These are phyloP conservation scores for Penicillium malachiteum DNA, from an alignment of 495 filamentous ascomycete genomes.

Conservation along the genomic window DNA sequence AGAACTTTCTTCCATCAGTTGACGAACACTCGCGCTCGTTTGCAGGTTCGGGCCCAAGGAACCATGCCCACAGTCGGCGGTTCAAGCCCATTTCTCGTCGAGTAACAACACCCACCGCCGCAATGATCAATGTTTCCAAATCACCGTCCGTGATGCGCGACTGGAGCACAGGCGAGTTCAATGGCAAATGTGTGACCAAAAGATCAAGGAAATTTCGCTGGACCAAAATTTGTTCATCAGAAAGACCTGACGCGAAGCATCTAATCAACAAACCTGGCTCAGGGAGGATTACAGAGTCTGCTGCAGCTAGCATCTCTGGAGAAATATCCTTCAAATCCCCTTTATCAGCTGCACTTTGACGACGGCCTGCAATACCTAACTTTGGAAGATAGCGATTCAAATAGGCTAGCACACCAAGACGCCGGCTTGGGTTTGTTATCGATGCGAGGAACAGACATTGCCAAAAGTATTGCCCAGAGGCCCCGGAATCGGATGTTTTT, in stretches of 20 bases:
- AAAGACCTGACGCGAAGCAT: constrained; percentile 86
- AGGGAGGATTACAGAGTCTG: constrained; percentile 79
- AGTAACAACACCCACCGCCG: constrained; percentile 79
- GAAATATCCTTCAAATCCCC: constrained; percentile 23
- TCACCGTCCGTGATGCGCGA: constrained; percentile 67
- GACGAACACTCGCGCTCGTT: constrained; percentile 39
- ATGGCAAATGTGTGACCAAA: constrained; percentile 83
- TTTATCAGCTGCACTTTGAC: constrained; percentile 30
- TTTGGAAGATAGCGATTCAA: constrained; percentile 76
- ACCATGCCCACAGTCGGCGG: constrained; percentile 92
- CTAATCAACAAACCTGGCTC: constrained; percentile 89
- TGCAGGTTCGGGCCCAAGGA: constrained; percentile 76
- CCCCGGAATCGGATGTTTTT: constrained; percentile 47
- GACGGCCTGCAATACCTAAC: constrained; percentile 50
- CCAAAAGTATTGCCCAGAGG: constrained; percentile 90
- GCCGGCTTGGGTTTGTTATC: constrained; percentile 80
- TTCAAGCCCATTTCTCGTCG: constrained; percentile 96
- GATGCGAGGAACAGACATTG: constrained; percentile 94
- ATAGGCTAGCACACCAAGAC: constrained; percentile 85
- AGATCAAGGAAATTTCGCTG: constrained; percentile 93
- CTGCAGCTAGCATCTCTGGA: constrained; percentile 40
- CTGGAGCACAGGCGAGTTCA: constrained; percentile 84
- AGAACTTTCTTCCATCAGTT: constrained; percentile 48
- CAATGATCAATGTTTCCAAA: constrained; percentile 73
- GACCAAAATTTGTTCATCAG: constrained; percentile 84